phyloP scores from a whole-genome alignment of 2,329 filamentous ascomycete genomes.

The Venturiaceae sp. region DNA sequence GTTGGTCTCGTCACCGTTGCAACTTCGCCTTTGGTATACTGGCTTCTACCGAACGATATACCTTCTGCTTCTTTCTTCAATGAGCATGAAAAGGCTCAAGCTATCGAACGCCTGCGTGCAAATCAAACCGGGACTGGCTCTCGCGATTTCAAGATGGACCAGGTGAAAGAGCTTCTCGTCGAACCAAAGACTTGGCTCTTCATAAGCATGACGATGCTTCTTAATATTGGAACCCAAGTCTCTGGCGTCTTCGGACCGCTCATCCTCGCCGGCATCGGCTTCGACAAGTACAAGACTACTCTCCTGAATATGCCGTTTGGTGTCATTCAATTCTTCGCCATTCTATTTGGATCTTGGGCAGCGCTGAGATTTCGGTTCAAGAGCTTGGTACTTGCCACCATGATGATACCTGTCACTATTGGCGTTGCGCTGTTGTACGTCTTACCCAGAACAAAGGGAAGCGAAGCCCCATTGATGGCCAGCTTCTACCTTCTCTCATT shows the following conservation, averaged over 20 bases:
- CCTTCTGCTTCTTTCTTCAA: constrained; percentile 39
- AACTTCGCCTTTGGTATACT: constrained; percentile 49
- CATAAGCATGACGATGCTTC: constrained; percentile 48
- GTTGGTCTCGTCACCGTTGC: constrained; percentile 51
- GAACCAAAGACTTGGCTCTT: constrained; percentile 48
- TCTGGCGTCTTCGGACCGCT: constrained; percentile 57
- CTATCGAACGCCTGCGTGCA: constrained; percentile 38
- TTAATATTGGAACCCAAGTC: constrained; percentile 55
- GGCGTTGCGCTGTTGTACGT: constrained; percentile 50
- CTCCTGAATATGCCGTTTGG: constrained; percentile 61
- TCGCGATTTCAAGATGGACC: constrained; percentile 35
- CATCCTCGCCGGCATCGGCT: constrained; percentile 51
- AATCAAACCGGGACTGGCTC: constrained; percentile 39
- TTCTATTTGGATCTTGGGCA: constrained; percentile 37
- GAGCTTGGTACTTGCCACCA: constrained; percentile 40
- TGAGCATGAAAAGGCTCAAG: constrained; percentile 34
- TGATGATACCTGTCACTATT: constrained; percentile 51
- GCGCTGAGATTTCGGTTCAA: constrained; percentile 50
- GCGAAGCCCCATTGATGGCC: constrained; percentile 41
- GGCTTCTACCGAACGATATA: constrained; percentile 50
- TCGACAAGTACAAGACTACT: constrained; percentile 46
- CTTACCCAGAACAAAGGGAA: constrained; percentile 31
- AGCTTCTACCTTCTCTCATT: constrained; percentile 60
- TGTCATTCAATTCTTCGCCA: constrained; percentile 19
- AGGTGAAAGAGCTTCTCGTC: constrained; percentile 30